phyloP scores from a whole-genome alignment of 192 early-diverging fungal genomes.

The Dissophora globulifera region DNA sequence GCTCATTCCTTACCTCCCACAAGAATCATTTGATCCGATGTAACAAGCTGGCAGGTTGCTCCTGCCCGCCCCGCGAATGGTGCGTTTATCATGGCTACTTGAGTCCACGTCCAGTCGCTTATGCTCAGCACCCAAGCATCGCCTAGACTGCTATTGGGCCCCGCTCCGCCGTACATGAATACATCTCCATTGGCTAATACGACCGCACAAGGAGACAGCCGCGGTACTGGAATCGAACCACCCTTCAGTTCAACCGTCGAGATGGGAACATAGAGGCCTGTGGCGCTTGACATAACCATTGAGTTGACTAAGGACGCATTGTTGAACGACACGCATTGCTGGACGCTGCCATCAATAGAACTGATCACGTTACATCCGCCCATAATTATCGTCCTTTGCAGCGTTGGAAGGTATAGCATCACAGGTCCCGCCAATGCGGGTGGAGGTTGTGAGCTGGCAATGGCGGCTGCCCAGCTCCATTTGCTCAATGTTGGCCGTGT shows the following conservation, averaged over 20 bases:
- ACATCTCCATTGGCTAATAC: conserved; percentile 23
- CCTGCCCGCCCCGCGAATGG: conserved; percentile 21
- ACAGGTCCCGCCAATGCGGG: conserved; percentile 20
- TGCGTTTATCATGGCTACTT: neutral
- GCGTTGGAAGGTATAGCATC: conserved; percentile 16
- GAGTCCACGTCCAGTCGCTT: conserved; percentile 1
- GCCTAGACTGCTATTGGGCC: neutral
- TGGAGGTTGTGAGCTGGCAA: neutral
- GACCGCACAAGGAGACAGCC: conserved; percentile 17
- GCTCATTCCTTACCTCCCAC: conserved; percentile 48
- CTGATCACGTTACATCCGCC: conserved; percentile 17
- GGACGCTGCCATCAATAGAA: neutral
- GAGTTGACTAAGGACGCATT: conserved; percentile 23
- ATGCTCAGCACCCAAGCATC: conserved; percentile 30
- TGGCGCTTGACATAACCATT: neutral
- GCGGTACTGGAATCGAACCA: conserved; percentile 2
- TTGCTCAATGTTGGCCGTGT: neutral
- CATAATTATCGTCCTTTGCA: conserved; percentile 23
- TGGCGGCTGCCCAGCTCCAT: conserved; percentile 27
- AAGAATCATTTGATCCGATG: conserved; percentile 26
- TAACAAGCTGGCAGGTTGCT: conserved; percentile 17
- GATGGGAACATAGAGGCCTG: neutral
- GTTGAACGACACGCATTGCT: conserved; percentile 1
- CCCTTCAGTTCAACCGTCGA: neutral
- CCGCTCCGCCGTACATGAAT: conserved; percentile 45